Evolutionary conservation across 768 basidiomycete genomes (phyloP).

Genomic region (Leccinum rimulosum): DNA sequence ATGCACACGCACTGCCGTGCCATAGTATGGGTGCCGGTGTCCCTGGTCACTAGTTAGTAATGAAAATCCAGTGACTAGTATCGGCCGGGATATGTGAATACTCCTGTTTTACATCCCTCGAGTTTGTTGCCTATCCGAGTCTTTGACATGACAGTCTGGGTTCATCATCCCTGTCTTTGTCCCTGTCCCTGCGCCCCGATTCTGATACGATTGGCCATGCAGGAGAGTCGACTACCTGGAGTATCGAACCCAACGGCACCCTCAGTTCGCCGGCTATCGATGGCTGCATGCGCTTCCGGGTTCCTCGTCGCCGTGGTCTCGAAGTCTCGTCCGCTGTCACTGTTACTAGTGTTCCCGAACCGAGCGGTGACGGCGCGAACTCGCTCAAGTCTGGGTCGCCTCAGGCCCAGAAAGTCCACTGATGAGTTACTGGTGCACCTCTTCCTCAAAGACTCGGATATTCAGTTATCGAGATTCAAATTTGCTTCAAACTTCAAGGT

Average conservation of each 20-base stretch:
- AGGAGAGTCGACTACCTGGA: neutral
- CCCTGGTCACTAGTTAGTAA: neutral
- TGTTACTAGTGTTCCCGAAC: neutral
- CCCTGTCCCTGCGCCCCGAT: constrained; percentile 1
- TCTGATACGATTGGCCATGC: constrained; percentile 4
- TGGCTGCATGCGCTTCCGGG: neutral
- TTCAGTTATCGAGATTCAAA: neutral
- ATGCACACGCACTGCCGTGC: neutral
- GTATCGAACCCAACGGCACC: neutral
- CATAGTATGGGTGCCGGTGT: neutral
- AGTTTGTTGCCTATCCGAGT: neutral
- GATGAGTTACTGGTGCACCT: neutral
- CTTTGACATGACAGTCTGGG: neutral
- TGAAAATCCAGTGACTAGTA: constrained; percentile 4
- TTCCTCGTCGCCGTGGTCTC: neutral
- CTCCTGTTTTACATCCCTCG: neutral
- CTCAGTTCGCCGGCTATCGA: neutral
- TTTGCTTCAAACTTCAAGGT: neutral
- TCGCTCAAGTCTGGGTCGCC: neutral
- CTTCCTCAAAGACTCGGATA: neutral
- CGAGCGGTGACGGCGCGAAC: neutral
- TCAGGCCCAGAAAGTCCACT: too few relatives aligned
- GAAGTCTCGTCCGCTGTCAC: neutral
- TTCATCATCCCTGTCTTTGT: neutral
- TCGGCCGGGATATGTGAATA: neutral